A percentile compares a stretch with the other conserved stretches of the same genome.
Conservation (phyloP, 331 rosid species). For the Quercus phellos region DNA sequence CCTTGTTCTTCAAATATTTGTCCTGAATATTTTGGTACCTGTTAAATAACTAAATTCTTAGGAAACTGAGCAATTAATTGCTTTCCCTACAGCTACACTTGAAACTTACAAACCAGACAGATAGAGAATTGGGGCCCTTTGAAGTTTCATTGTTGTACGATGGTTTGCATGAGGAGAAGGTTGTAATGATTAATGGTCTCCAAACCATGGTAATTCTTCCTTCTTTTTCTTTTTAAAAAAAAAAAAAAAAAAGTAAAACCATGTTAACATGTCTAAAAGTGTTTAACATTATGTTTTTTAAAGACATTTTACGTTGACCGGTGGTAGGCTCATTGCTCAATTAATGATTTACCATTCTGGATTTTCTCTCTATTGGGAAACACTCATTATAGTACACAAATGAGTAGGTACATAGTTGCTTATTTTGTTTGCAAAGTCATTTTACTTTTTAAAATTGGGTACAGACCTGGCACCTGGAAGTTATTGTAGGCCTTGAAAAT, state of each 20-base stretch:
- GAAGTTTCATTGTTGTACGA: constrained; percentile 64
- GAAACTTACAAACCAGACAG: constrained; percentile 68
- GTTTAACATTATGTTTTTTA: not conserved
- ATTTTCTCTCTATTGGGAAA: constrained; percentile 15
- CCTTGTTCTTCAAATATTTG: constrained; percentile 11
- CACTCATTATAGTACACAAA: not conserved
- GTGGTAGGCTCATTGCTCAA: constrained; percentile 8
- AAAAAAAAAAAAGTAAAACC: constrained; percentile 20
- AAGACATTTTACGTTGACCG: not conserved
- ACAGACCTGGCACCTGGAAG: not conserved
- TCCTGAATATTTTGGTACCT: not conserved
- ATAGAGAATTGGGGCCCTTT: constrained; percentile 80
- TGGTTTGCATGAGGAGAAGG: constrained; percentile 50
- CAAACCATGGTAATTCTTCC: constrained; percentile 62
- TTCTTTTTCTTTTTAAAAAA: no score
- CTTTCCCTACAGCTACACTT: constrained; percentile 60
- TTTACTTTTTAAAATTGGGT: not conserved
- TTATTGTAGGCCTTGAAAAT: not conserved
- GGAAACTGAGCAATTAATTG: constrained; percentile 30
- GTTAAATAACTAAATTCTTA: constrained; percentile 2
- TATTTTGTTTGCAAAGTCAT: not conserved
- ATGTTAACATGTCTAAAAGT: constrained; percentile 42
- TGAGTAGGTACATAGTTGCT: not conserved
- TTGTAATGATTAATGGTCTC: constrained; percentile 72
- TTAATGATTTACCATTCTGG: constrained; percentile 13